These are phyloP conservation scores for Phaeoacremonium minimum DNA, from an alignment of 2,329 filamentous ascomycete genomes.

Conservation along the genomic window DNA sequence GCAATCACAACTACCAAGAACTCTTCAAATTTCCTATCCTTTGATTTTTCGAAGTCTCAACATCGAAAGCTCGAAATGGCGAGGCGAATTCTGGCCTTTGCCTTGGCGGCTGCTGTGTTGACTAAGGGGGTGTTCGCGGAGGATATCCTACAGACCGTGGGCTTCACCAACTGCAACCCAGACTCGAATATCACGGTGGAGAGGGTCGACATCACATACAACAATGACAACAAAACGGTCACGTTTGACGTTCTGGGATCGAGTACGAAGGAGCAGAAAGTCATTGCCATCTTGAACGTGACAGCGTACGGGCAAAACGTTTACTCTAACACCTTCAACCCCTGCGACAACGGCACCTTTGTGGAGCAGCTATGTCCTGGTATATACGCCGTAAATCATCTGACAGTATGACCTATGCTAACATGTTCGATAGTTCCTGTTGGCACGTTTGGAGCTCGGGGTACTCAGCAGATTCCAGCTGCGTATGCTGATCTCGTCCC, in stretches of 20 bases:
- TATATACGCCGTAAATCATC: conserved; percentile 32
- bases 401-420: conserved; percentile 7
- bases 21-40: no score
- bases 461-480: conserved; percentile 66
- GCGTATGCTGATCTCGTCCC: conserved; percentile 74
- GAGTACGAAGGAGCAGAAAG: conserved; percentile 71
- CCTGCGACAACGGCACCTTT: conserved; percentile 65
- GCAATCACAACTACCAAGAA: no score
- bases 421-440: conserved; percentile 55
- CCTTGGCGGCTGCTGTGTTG: conserved; percentile 30
- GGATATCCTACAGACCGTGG: conserved; percentile 74
- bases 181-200: conserved; percentile 63
- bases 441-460: conserved; percentile 69
- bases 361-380: conserved; percentile 77
- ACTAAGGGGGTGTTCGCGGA: conserved; percentile 51
- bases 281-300: conserved; percentile 71
- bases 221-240: conserved; percentile 68
- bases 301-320: conserved; percentile 80
- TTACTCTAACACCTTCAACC: conserved; percentile 78
- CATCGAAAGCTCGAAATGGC: background rate
- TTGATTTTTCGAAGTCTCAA: no score
- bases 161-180: conserved; percentile 70
- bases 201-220: conserved; percentile 72
- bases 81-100: conserved; percentile 7
- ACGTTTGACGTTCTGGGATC: conserved; percentile 79